Evolutionary conservation across 1,139 yeast species (phyloP).

Genomic region (Diutina pseudorugosa): DNA sequence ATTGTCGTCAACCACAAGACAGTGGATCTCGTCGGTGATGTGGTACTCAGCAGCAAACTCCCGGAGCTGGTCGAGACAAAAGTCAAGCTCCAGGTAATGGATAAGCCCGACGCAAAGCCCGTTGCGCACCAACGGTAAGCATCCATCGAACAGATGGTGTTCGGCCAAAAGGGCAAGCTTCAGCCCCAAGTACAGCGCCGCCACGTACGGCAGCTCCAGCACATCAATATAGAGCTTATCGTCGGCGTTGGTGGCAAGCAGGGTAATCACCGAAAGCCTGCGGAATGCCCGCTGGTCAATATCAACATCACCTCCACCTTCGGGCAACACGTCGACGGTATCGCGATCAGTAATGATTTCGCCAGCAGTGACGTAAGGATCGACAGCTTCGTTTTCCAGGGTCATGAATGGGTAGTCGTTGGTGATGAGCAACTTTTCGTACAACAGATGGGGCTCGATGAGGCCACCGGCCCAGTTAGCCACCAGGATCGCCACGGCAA

Average conservation of each 20-base stretch:
- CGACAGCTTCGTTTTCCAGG: slow-evolving; percentile 26
- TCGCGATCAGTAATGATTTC: slow-evolving; percentile 25
- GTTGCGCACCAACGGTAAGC: slow-evolving; percentile 34
- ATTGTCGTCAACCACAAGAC: slow-evolving; percentile 8
- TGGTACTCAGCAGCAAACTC: slow-evolving; percentile 18
- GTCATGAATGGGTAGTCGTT: slow-evolving; percentile 47
- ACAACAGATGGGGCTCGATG: slow-evolving; percentile 40
- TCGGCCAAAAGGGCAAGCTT: slow-evolving; percentile 26
- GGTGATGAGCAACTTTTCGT: slow-evolving; percentile 35
- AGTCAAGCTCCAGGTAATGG: slow-evolving; percentile 42
- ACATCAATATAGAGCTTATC: slow-evolving; percentile 25
- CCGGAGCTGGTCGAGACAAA: slow-evolving; percentile 34
- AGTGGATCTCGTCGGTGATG: slow-evolving; percentile 21
- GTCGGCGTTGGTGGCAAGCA: slow-evolving; percentile 3
- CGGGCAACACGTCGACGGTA: slow-evolving; percentile 5
- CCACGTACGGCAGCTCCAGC: slow-evolving; percentile 22
- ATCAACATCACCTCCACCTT: not conserved
- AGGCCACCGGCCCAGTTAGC: slow-evolving; percentile 49
- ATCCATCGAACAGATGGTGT: slow-evolving; percentile 39
- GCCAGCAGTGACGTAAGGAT: slow-evolving; percentile 21
- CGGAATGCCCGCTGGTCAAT: not conserved
- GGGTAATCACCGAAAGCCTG: not conserved
- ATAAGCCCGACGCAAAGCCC: slow-evolving; percentile 34
- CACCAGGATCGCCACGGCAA: slow-evolving; percentile 43
- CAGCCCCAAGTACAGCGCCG: slow-evolving; percentile 19